A percentile compares a stretch with the other conserved stretches of the same genome.
These are phyloP conservation scores for Phanerochaete sordida DNA, from an alignment of 768 basidiomycete genomes.

Conservation along the genomic window DNA sequence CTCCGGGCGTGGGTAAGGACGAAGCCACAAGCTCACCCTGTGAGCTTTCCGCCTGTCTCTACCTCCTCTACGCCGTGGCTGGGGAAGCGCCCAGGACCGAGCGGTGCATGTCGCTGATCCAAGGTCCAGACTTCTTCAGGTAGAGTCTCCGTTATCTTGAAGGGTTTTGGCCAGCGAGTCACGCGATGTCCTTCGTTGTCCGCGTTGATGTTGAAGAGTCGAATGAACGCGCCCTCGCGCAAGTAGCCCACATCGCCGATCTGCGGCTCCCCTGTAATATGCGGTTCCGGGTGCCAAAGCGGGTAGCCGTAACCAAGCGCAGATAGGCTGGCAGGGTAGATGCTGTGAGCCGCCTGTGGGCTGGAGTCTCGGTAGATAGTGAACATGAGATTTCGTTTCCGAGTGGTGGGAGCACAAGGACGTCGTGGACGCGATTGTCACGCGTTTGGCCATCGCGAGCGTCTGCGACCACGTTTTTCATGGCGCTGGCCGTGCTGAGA, in stretches of 20 bases:
- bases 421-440: too few species aligned
- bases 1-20: too few species aligned
- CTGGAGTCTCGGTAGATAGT: too few species aligned
- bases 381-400: too few species aligned
- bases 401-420: too few species aligned
- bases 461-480: too few species aligned
- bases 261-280: neutral
- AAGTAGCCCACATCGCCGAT: constrained; percentile 8
- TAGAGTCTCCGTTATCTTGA: neutral
- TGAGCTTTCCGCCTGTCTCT: too few species aligned
- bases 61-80: neutral
- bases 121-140: neutral
- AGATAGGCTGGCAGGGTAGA: neutral
- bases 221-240: constrained; percentile 2
- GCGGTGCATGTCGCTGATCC: neutral
- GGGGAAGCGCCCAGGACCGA: neutral
- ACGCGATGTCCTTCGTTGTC: neutral
- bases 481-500: too few species aligned
- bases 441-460: too few species aligned
- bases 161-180: neutral
- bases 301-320: neutral
- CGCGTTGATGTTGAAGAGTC: constrained; percentile 6
- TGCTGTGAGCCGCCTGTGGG: too few species aligned
- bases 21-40: too few species aligned
- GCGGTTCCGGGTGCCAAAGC: constrained; percentile 5